Evolutionary conservation across 768 basidiomycete genomes (phyloP).

Genomic region (Russula emetica): DNA sequence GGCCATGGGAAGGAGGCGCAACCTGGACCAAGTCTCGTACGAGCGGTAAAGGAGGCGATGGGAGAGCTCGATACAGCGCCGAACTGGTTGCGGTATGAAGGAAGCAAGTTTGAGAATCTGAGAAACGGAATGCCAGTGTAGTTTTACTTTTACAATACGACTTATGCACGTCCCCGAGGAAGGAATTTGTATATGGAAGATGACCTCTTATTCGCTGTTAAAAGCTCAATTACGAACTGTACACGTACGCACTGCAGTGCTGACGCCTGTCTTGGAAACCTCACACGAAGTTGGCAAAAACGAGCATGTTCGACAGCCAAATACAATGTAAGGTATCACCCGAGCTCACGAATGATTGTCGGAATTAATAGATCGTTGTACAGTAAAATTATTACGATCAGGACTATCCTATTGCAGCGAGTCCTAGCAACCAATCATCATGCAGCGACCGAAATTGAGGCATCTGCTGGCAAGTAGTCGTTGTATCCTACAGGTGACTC

Average conservation of each 20-base stretch:
- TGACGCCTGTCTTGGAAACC: too few relatives aligned
- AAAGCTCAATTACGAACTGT: too few relatives aligned
- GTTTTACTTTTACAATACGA: not conserved
- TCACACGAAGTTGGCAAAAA: not conserved
- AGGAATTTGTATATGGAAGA: not conserved
- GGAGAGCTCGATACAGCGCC: constrained; percentile 31
- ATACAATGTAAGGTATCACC: not conserved
- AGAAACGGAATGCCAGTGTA: constrained; percentile 54
- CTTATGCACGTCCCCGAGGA: not conserved
- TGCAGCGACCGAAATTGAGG: not conserved
- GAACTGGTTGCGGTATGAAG: constrained; percentile 81
- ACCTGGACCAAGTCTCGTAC: constrained; percentile 66
- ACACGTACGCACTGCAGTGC: not conserved
- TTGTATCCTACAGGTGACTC: not conserved
- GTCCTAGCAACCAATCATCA: not conserved
- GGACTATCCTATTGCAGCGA: too few relatives aligned
- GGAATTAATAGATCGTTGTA: too few relatives aligned
- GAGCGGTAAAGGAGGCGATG: constrained; percentile 52
- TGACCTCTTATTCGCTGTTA: too few relatives aligned
- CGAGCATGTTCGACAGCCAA: not conserved
- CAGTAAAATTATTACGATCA: too few relatives aligned
- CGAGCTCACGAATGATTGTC: too few relatives aligned
- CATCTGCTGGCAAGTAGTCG: not conserved
- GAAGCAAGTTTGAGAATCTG: constrained; percentile 78
- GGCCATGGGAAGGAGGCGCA: constrained; percentile 72